phyloP scores from a whole-genome alignment of 2,329 filamentous ascomycete genomes.

The Pestalotiopsis sp. region DNA sequence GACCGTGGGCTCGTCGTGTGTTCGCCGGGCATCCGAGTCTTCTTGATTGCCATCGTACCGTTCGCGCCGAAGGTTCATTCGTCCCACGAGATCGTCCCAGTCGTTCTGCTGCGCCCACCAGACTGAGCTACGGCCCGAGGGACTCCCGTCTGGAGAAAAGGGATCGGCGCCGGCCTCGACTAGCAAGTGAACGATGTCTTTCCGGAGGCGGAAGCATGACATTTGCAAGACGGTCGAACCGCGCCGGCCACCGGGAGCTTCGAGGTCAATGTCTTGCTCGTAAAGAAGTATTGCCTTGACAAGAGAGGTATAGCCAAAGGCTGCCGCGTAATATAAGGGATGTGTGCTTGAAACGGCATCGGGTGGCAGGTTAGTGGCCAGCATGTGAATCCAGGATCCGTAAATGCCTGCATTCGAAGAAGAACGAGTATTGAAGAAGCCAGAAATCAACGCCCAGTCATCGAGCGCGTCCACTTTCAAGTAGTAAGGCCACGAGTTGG shows the following conservation, averaged over 20 bases:
- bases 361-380: background rate
- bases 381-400: background rate
- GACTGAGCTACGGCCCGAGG: background rate
- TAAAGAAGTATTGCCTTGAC: background rate
- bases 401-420: background rate
- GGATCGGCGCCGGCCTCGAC: background rate
- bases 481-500: background rate
- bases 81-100: background rate
- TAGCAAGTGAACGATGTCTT: background rate
- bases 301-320: background rate
- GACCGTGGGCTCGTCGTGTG: no score
- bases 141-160: background rate
- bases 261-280: background rate
- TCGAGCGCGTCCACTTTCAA: background rate
- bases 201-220: background rate
- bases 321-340: background rate
- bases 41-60: background rate
- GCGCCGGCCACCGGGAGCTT: background rate
- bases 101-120: background rate
- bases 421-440: background rate
- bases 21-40: no score
- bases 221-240: background rate
- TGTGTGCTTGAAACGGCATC: background rate
- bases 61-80: background rate
- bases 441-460: background rate